Evolutionary conservation across 345 rosid genomes (phyloP), one percentile per base, ranked within the genome.

Genomic region (Ceriops zippeliana): DNA sequence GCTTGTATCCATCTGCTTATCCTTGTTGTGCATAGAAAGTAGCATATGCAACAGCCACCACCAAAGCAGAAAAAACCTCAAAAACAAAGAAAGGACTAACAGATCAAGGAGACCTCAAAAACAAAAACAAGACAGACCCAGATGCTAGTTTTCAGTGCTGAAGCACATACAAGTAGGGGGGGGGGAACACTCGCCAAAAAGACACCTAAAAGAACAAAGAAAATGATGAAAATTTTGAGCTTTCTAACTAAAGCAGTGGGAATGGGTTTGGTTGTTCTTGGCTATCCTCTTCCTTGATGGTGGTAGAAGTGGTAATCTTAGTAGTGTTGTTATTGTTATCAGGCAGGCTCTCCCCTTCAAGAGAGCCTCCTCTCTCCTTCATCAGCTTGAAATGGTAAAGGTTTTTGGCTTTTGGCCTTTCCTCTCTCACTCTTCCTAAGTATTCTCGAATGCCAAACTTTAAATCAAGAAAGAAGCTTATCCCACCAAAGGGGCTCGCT

Each of bases 291-390:
- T 77, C 78, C 66, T 69, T 70, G 53, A 13, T 68, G 64, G 13
- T 63, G 22, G 17, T 59, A 62, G 34, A 11, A 13, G 42, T 69
- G 1, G 24, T 56, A 49, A 30, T 63, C 17, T 51, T 53, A 71
- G 53, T 69, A 58, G 72, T 58, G 62, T 7, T 31, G 42, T 34
- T 61, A 27, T 61, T 32, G 52, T 63, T 19, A 60, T 62, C 72
- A 71, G 73, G 90, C 78, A 79, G 89, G 86, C 87, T 83, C 86
- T 79, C 86, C 79, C 78, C 70, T 47, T 61, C 72, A 76, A 81
- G 87, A 83, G 90, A 86, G 86, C 84, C 87, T 77, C 73, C 89
- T 77, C 69, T 73, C 73, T 73, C 81, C 78, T 73, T 77, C 86
- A 82, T 83, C 74, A 72, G 80, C 51, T 31, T 35, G 75, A 65